Evolutionary conservation across 306 rosid species (phyloP).

Genomic region (Sphenostylis stenocarpa): DNA sequence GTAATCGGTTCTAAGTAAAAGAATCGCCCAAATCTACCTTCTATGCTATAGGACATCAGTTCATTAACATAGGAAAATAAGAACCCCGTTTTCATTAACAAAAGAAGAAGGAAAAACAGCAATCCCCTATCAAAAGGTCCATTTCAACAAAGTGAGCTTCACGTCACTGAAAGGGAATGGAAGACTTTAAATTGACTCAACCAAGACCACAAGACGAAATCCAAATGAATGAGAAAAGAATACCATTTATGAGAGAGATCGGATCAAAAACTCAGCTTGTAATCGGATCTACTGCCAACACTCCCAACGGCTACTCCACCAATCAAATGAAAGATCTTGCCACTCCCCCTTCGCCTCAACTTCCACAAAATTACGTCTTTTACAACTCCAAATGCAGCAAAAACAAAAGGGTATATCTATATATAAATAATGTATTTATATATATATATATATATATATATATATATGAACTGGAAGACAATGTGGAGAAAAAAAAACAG

Average conservation of each 20-base stretch:
- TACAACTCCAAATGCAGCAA: slow-evolving; percentile 27
- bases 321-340: slow-evolving; percentile 34
- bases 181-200: slow-evolving; percentile 35
- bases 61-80: slow-evolving; percentile 23
- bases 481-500: neutral
- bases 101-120: neutral
- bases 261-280: slow-evolving; percentile 52
- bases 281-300: slow-evolving; percentile 54
- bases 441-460: neutral
- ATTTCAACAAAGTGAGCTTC: slow-evolving; percentile 3
- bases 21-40: slow-evolving; percentile 12
- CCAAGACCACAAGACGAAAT: neutral
- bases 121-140: neutral
- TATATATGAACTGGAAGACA: neutral
- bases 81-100: slow-evolving; percentile 11
- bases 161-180: neutral
- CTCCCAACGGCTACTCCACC: slow-evolving; percentile 37
- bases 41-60: slow-evolving; percentile 46
- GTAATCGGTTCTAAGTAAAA: slow-evolving; percentile 21
- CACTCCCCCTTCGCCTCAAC: slow-evolving; percentile 35
- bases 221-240: slow-evolving; percentile 17
- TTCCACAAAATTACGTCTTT: slow-evolving; percentile 26
- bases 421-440: neutral
- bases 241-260: slow-evolving; percentile 67
- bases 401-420: slow-evolving; percentile 17